Percentiles rank a stretch among this genome's conserved stretches.
These are phyloP conservation scores for Endogone sp. DNA, from an alignment of 192 early-diverging fungal genomes.

Conservation along the genomic window DNA sequence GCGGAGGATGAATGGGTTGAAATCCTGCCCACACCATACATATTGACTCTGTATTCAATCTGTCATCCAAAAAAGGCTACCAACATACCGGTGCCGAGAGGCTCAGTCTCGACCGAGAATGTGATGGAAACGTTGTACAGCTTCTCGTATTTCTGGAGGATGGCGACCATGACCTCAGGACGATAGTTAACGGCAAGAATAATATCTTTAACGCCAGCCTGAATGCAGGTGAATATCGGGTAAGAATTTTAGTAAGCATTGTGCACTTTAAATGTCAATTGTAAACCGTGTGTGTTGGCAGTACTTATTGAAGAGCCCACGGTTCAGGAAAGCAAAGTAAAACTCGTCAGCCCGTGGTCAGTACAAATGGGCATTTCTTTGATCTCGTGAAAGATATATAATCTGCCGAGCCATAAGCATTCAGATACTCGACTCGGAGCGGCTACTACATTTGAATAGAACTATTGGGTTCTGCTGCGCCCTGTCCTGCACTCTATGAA, in stretches of 20 bases:
- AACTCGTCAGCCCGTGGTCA: too few species aligned
- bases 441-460: too few species aligned
- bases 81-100: slow-evolving; percentile 70
- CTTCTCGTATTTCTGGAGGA: slow-evolving; percentile 92
- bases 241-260: not conserved
- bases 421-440: too few species aligned
- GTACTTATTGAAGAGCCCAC: too few species aligned
- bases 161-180: slow-evolving; percentile 93
- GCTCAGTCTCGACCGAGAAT: slow-evolving; percentile 96
- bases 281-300: too few species aligned
- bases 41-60: not conserved
- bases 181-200: slow-evolving; percentile 99
- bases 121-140: slow-evolving; percentile 90
- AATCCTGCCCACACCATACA: not conserved
- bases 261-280: too few species aligned
- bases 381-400: too few species aligned
- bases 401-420: too few species aligned
- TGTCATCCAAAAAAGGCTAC: slow-evolving; percentile 21
- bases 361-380: too few species aligned
- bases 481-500: too few species aligned
- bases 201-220: slow-evolving; percentile 97
- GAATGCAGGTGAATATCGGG: slow-evolving; percentile 18
- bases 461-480: too few species aligned
- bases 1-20: not conserved
- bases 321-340: too few species aligned